These are phyloP conservation scores for Phytophthora hibernalis DNA, from an alignment of 352 stramenopile genomes.

Conservation along the genomic window DNA sequence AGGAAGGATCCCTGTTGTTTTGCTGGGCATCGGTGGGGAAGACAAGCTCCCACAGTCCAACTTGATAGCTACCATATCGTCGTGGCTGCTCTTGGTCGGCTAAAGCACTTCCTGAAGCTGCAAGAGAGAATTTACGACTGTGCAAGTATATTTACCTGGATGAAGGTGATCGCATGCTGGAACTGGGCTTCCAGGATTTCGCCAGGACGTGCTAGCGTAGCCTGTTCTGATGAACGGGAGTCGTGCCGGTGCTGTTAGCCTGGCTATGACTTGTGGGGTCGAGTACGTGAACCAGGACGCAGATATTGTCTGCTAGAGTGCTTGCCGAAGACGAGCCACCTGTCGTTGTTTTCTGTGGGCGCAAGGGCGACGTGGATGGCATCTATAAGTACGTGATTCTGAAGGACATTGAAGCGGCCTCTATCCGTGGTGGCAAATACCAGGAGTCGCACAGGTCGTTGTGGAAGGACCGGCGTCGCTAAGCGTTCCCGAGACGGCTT, in stretches of 20 bases:
- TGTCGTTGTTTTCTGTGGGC: slow-evolving; percentile 98
- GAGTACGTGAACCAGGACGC: slow-evolving; percentile 99
- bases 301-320: slow-evolving; percentile 99
- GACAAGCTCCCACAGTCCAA: slow-evolving; percentile 94
- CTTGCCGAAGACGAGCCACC: slow-evolving; percentile 99
- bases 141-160: slow-evolving; percentile 99
- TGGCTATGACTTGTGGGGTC: slow-evolving; percentile 99
- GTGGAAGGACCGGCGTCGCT: slow-evolving; percentile 97
- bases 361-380: slow-evolving; percentile 98
- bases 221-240: slow-evolving; percentile 99
- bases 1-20: slow-evolving; percentile 70
- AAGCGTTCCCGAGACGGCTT: slow-evolving; percentile 95
- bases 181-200: slow-evolving; percentile 99
- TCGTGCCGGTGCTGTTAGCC: slow-evolving; percentile 96
- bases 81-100: slow-evolving; percentile 95
- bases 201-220: slow-evolving; percentile 94
- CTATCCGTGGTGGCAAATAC: slow-evolving; percentile 98
- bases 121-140: slow-evolving; percentile 93
- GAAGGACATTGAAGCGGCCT: slow-evolving; percentile 96
- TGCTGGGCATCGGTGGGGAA: slow-evolving; percentile 97
- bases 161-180: slow-evolving; percentile 98
- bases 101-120: slow-evolving; percentile 97
- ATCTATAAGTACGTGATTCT: slow-evolving; percentile 99
- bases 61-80: slow-evolving; percentile 94
- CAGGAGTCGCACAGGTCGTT: slow-evolving; percentile 98